Conservation (phyloP, 306 rosid species). For the Cicer cuneatum region DNA sequence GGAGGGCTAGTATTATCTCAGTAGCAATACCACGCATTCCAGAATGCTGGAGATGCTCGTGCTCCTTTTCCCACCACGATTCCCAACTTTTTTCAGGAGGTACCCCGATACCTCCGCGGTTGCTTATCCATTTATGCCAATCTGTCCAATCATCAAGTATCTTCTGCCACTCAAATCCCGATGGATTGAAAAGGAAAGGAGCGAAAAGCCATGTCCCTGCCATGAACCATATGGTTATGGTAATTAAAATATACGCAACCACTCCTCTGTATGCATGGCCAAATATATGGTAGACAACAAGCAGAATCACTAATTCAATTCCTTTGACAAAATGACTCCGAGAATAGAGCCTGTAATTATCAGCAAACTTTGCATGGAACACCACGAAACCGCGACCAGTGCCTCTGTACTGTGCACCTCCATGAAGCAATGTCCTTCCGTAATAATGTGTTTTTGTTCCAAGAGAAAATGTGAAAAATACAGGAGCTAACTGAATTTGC, state of each 20-base stretch:
- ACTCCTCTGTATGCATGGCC: constrained; percentile 72
- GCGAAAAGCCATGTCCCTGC: constrained; percentile 98
- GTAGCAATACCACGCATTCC: constrained; percentile 69
- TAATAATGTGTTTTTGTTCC: constrained; percentile 97
- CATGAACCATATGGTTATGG: constrained; percentile 93
- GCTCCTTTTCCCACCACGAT: constrained; percentile 98
- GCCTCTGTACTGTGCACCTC: constrained; percentile 95
- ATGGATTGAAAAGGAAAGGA: constrained; percentile 96
- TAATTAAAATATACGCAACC: constrained; percentile 72
- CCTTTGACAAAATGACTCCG: constrained; percentile 98
- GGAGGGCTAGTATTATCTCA: constrained; percentile 87
- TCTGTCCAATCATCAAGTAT: constrained; percentile 95
- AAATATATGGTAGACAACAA: constrained; percentile 82
- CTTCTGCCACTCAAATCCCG: constrained; percentile 99
- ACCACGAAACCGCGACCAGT: constrained; percentile 97
- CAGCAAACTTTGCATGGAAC: constrained; percentile 96
- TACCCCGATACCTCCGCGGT: constrained; percentile 91
- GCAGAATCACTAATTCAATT: constrained; percentile 90
- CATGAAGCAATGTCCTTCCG: constrained; percentile 97
- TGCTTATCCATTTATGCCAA: constrained; percentile 96
- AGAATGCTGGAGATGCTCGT: constrained; percentile 73
- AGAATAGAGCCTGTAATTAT: constrained; percentile 88
- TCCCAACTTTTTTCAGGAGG: constrained; percentile 89
- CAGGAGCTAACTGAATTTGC: constrained; percentile 92
- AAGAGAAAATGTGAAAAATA: constrained; percentile 91